A percentile compares a stretch with the other conserved stretches of the same genome.
Conservation (phyloP, 2,329 filamentous ascomycete species). For the Sarocladium kiliense region DNA sequence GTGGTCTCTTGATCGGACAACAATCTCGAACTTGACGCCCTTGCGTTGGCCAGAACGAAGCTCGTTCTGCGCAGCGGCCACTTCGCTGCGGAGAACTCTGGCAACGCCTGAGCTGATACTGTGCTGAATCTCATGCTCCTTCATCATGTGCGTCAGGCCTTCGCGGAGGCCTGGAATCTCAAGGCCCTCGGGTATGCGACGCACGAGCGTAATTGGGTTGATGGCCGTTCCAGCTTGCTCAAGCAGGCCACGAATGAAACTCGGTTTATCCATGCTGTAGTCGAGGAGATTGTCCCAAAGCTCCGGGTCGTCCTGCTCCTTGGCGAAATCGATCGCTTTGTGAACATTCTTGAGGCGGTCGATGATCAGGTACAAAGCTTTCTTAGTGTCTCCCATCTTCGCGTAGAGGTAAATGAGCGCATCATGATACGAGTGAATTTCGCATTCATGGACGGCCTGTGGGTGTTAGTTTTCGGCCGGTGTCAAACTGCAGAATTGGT, state of each 20-base stretch:
- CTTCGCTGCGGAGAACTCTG: slow-evolving; percentile 79
- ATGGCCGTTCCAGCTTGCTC: slow-evolving; percentile 94
- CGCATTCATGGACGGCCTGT: slow-evolving; percentile 70
- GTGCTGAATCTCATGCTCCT: slow-evolving; percentile 92
- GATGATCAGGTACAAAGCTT: slow-evolving; percentile 87
- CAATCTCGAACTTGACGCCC: slow-evolving; percentile 84
- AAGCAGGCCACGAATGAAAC: slow-evolving; percentile 85
- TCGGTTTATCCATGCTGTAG: slow-evolving; percentile 96
- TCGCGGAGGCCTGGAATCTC: slow-evolving; percentile 88
- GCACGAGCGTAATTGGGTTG: slow-evolving; percentile 83
- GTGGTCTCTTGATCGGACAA: slow-evolving; percentile 37
- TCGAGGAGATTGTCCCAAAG: slow-evolving; percentile 92
- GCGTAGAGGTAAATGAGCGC: slow-evolving; percentile 95
- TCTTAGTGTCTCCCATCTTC: slow-evolving; percentile 90
- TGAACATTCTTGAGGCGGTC: slow-evolving; percentile 87
- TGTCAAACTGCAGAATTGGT: not conserved
- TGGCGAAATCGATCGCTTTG: slow-evolving; percentile 90
- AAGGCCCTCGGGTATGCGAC: slow-evolving; percentile 85
- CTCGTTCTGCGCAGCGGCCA: slow-evolving; percentile 75
- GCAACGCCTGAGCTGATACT: slow-evolving; percentile 90
- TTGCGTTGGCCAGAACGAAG: slow-evolving; percentile 74
- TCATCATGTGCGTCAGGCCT: slow-evolving; percentile 83
- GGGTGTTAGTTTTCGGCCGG: slow-evolving; percentile 15
- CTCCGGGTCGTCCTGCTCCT: slow-evolving; percentile 85
- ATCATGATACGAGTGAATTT: slow-evolving; percentile 73